These are phyloP conservation scores for Rhodotorula mucilaginosa DNA, from an alignment of 1,284 basidiomycete genomes.

Conservation along the genomic window DNA sequence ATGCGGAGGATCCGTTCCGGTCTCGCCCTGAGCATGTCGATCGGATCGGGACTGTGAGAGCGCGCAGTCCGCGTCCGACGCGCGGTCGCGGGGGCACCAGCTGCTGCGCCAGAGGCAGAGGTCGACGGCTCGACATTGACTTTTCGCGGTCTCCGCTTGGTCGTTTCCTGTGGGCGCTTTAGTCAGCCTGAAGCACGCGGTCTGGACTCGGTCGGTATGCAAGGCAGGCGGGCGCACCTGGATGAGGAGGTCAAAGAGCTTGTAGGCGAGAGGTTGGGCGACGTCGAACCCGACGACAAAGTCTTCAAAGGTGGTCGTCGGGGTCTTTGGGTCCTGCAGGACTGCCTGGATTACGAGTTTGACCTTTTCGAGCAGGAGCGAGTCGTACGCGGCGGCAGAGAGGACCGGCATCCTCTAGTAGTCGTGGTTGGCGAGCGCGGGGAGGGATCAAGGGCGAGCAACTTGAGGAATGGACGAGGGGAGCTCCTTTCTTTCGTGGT, in stretches of 20 bases:
- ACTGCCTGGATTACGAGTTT: constrained; percentile 28
- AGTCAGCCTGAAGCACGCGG: no score
- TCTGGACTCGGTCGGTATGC: no score
- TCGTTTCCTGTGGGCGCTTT: constrained; percentile 19
- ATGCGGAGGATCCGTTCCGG: neutral
- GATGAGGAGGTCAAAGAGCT: constrained; percentile 23
- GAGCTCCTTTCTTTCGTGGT: no score
- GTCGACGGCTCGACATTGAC: neutral
- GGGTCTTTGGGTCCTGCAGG: constrained; percentile 6
- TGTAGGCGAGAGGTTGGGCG: constrained; percentile 6
- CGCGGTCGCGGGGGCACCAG: no score
- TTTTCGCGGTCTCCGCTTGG: constrained; percentile 15
- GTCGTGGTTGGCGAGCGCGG: neutral
- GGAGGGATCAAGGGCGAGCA: neutral
- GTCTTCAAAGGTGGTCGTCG: constrained; percentile 15
- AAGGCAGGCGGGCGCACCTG: constrained; percentile 8
- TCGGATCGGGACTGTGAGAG: constrained; percentile 1
- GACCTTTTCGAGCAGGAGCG: constrained; percentile 25
- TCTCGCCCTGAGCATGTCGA: neutral
- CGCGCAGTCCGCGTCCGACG: neutral
- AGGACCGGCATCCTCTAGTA: constrained; percentile 13
- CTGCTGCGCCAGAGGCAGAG: neutral
- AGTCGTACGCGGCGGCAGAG: constrained; percentile 24
- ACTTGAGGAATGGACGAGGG: no score
- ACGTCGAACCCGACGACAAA: constrained; percentile 27